Conservation (phyloP, 805 yeast genomes). For the Schwanniomyces occidentalis region DNA sequence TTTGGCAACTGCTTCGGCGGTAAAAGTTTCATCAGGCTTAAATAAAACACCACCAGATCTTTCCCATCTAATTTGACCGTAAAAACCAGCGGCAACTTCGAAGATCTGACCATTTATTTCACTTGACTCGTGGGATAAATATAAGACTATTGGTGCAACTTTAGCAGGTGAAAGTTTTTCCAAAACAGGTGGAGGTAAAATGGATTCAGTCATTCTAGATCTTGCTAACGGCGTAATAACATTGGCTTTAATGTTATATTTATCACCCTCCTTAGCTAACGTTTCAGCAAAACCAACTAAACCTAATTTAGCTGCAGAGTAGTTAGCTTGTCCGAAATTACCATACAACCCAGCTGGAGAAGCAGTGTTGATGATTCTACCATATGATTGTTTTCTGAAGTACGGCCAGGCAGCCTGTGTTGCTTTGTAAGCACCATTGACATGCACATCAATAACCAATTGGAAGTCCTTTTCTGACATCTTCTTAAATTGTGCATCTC, state of each 20-base stretch:
- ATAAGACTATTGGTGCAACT: constrained; percentile 88
- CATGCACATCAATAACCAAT: constrained; percentile 81
- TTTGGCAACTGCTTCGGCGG: constrained; percentile 80
- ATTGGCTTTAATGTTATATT: constrained; percentile 79
- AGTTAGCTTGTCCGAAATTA: constrained; percentile 94
- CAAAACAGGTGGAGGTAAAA: constrained; percentile 82
- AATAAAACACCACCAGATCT: constrained; percentile 84
- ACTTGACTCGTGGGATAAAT: constrained; percentile 64
- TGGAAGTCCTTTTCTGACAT: constrained; percentile 81
- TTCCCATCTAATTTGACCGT: constrained; percentile 92
- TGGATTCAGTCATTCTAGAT: constrained; percentile 92
- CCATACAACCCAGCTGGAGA: constrained; percentile 98
- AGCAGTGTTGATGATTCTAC: constrained; percentile 89
- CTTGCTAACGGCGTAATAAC: constrained; percentile 94
- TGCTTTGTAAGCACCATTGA: constrained; percentile 83
- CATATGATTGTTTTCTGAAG: constrained; percentile 79
- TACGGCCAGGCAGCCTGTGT: constrained; percentile 92
- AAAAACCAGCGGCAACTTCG: constrained; percentile 94
- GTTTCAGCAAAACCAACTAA: constrained; percentile 92
- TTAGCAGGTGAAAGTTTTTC: constrained; percentile 81
- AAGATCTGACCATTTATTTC: constrained; percentile 72
- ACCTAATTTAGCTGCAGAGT: constrained; percentile 90
- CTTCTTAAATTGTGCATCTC: constrained; percentile 84
- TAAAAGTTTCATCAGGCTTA: constrained; percentile 72
- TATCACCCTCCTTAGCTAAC: constrained; percentile 89